Base-by-base conservation (phyloP, 2,329 filamentous ascomycete genomes). In the Arthrinium phaeospermum region DNA sequence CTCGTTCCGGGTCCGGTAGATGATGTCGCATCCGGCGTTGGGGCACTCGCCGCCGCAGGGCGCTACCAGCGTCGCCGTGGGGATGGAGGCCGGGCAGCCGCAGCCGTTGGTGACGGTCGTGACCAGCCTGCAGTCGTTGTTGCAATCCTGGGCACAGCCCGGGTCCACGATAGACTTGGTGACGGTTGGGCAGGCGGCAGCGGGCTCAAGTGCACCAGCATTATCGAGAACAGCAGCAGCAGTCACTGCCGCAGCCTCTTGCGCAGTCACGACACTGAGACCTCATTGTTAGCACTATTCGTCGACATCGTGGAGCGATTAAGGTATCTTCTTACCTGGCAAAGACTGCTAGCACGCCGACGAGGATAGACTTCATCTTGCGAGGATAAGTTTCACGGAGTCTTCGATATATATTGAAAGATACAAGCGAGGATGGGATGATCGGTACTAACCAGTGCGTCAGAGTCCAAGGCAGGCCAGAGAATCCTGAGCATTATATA, bases 11-110 rank as follows among this genome's bases (percentile, higher is more conserved):
- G 77, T 77, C 67, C 74, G 75, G 74, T 79, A 78, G 49, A 76
- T 74, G 70, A 78, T 77, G 27, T 70, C 73, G 74, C 79, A 80
- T 1, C 78, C 78, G n/a, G 73, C 73, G 72, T 80, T 79, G 13
- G 78, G 78, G 64, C 78, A 79, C 34, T 75, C 75, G 45, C 75
- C 78, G 67, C 75, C 75, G 76, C 78, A 80, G 13, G 78, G 78
- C 19, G 74, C 74, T 68, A 77, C 73, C 57, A 80, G 76, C 1
- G 77, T 79, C 12, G 78, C 78, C 22, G 78, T 79, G 24, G 78
- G 78, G 37, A 80, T 71, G 0, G 74, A 46, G 2, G 75, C 64
- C 14, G 78, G 78, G 72, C 78, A 80, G 61, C 75, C 75, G 73
- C 79, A 80, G 0, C 78, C 76, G 72, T 79, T 79, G 46, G 72